phyloP scores from a whole-genome alignment of 805 yeast genomes.

The Kuraishia cidri region DNA sequence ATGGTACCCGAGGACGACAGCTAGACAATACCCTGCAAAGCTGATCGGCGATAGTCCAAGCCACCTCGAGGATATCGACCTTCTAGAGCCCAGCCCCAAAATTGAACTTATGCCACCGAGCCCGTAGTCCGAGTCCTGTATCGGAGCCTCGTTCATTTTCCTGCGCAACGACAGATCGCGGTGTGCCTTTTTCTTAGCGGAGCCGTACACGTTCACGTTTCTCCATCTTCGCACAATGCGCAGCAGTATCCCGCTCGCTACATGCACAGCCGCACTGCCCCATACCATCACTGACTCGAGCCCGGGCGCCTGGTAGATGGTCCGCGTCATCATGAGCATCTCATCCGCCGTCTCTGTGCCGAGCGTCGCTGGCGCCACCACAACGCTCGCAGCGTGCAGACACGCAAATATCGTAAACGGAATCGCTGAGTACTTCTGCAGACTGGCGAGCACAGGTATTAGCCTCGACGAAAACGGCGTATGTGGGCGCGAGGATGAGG shows the following conservation, averaged over 20 bases:
- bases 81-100: constrained; percentile 44
- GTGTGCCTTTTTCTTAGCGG: constrained; percentile 4
- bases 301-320: constrained; percentile 45
- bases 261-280: constrained; percentile 39
- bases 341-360: constrained; percentile 38
- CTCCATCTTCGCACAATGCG: constrained; percentile 27
- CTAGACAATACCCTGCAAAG: constrained; percentile 48
- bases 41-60: constrained; percentile 49
- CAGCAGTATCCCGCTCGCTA: constrained; percentile 40
- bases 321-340: constrained; percentile 48
- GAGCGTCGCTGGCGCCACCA: constrained; percentile 39
- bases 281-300: constrained; percentile 40
- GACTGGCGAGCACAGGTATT: constrained; percentile 10
- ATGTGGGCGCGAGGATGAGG: no score
- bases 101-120: constrained; percentile 54
- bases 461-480: no score
- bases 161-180: neutral
- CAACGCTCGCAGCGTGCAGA: constrained; percentile 47
- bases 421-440: constrained; percentile 56
- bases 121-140: constrained; percentile 35
- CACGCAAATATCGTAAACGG: constrained; percentile 47
- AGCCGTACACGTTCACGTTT: constrained; percentile 17
- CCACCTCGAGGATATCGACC: constrained; percentile 30
- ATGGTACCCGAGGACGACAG: constrained; percentile 38
- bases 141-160: neutral